Base-by-base conservation (phyloP, 805 yeast genomes). In the Ogataea chonburiensis region DNA sequence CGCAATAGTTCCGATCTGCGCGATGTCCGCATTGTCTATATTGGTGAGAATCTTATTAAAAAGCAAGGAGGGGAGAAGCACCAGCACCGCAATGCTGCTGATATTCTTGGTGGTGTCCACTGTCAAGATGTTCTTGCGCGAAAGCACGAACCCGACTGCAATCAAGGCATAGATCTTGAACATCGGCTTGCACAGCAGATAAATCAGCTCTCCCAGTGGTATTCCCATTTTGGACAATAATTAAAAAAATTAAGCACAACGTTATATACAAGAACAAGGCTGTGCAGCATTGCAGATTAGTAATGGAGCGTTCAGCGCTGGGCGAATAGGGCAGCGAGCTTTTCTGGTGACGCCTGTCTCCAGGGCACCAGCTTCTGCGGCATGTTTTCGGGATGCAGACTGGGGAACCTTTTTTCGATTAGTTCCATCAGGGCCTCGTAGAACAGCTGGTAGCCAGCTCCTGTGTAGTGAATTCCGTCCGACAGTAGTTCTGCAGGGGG, bases 131-230 rank as follows among this genome's bases (percentile, higher is more conserved):
- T 83, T 79, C 46, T 62, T 68, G 42, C 68, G 74, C 3, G 91
- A 85, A 5, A 87, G 61, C 25, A 67, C 55, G 46, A 67, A 82
- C 8, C 96, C 96, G 10, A 78, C 60, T 4, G 70, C 77, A 5
- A 84, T 73, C 53, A 84, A 81, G 47, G 83, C 62, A 52, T 86
- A 83, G 46, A 86, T 83, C 60, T 87, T 87, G 61, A 86, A 70
- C 40, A 86, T 80, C n/a, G 96, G 96, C 64, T 86, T 86, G 38
- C 82, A 80, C 0, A 95, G 77, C 16, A 86, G 72, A 62, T 82
- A 86, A 5, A 87, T 81, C 23, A 86, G 77, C 24, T 70, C 68
- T 12, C 93, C 91, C 20, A 81, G 49, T 2, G 69, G 35, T 9
- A 50, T 30, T 17, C 41, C 33, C 37, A 36, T 41, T 16, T n/a